Evolutionary conservation across 2,329 filamentous ascomycete genomes (phyloP).

Genomic region (Pestalotiopsis sp.): DNA sequence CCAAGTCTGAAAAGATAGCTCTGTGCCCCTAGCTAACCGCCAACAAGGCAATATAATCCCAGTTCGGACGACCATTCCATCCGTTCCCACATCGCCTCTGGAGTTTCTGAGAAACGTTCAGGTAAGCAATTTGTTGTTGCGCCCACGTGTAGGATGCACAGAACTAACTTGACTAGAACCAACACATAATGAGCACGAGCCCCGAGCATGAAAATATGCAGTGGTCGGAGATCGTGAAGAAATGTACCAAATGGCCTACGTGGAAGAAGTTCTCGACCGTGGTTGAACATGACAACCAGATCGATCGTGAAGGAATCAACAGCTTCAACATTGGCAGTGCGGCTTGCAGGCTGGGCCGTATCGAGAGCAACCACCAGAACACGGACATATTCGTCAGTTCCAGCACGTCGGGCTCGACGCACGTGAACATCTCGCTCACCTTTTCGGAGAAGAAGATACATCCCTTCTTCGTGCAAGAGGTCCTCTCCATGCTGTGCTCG

Average conservation of each 20-base stretch:
- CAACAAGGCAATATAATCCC: conserved; percentile 45
- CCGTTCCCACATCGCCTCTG: conserved; percentile 46
- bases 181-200: conserved; percentile 5
- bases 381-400: conserved; percentile 51
- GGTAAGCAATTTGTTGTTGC: neutral
- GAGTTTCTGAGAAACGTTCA: conserved; percentile 53
- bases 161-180: neutral
- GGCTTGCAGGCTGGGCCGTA: conserved; percentile 45
- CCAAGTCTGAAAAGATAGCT: neutral
- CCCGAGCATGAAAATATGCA: conserved; percentile 47
- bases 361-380: conserved; percentile 43
- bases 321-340: conserved; percentile 48
- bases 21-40: neutral
- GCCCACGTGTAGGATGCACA: neutral
- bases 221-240: conserved; percentile 52
- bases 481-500: conserved; percentile 47
- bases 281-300: conserved; percentile 52
- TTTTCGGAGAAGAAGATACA: conserved; percentile 49
- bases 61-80: conserved; percentile 50
- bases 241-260: conserved; percentile 56
- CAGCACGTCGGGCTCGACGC: conserved; percentile 36
- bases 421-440: conserved; percentile 45
- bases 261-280: conserved; percentile 58
- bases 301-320: conserved; percentile 40
- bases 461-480: conserved; percentile 43